Base-by-base conservation (phyloP, 805 yeast species). In the Blastobotrys muscicola region DNA sequence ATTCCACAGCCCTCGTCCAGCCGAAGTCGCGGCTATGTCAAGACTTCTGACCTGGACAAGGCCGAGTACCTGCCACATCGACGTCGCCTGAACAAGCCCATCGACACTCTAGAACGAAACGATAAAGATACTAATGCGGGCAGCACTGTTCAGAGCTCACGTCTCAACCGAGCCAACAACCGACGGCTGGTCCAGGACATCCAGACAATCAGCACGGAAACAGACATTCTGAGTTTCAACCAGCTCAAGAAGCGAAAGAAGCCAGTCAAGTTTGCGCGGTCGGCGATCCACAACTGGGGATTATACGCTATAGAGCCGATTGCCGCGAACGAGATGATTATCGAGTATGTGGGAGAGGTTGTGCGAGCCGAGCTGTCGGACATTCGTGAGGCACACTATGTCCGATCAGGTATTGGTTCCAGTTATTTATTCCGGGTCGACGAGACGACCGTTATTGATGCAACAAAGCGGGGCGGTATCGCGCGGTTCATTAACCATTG, bases 221-320 rank as follows among this genome's bases (percentile, higher is more conserved):
- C 85, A 1, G 97, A 86, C 55, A 73, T 85, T 4, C 66, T 89
- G 52, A 81, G 85, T 36, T 72, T 86, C 64, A 90, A 89, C 59
- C 94, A 90, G 50, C 72, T 90, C 53, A 84, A 85, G 51, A 87
- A 85, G 58, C 74, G 97, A 50, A 85, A 82, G 61, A 90, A 90
- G 57, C 95, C 95, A 0, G 97, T 90, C 7, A 82, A 92, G n/a
- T 89, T 89, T 69, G 97, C 97, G 0, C 71, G 97, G 43, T 87
- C 97, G 2, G 94, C 97, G 0, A 92, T 92, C 56, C 98, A 92
- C 61, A 86, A 90, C 57, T 92, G 98, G 98, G 99, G 99, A 0
- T 66, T 92, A 33, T 92, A 87, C 64, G 98, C 99, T 0, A 67
- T 85, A 55, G 97, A 92, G 56, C 94, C 94, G 1, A 92, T 92